phyloP scores from a whole-genome alignment of 331 rosid genomes.

The Quercus lobata region DNA sequence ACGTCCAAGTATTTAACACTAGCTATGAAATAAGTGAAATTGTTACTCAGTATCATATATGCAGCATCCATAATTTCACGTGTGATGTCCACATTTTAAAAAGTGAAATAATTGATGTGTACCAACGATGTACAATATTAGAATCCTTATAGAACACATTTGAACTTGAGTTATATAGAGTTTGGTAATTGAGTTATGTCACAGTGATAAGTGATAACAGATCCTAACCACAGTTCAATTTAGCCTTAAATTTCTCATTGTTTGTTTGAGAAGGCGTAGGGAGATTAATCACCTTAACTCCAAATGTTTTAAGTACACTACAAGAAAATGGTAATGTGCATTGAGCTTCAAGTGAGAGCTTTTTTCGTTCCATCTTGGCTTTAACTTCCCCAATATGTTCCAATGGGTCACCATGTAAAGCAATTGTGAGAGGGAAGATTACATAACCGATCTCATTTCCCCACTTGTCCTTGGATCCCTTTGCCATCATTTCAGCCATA shows the following conservation, averaged over 20 bases:
- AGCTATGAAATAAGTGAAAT: no score
- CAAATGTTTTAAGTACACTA: slow-evolving; percentile 26
- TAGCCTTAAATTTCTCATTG: not conserved
- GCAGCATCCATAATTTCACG: no score
- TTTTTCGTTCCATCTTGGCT: slow-evolving; percentile 27
- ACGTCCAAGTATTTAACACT: no score
- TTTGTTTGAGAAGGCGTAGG: not conserved
- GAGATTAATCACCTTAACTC: slow-evolving; percentile 37
- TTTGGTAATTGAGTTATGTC: no score
- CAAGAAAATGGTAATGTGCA: slow-evolving; percentile 24
- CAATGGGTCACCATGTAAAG: slow-evolving; percentile 30
- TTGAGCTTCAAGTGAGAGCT: slow-evolving; percentile 37
- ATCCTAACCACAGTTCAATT: no score
- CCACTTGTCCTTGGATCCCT: slow-evolving; percentile 55
- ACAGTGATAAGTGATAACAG: no score
- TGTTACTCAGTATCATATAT: no score
- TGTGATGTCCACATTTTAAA: no score
- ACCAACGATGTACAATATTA: no score
- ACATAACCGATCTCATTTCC: slow-evolving; percentile 55
- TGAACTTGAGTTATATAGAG: no score
- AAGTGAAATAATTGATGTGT: no score
- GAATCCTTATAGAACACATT: no score
- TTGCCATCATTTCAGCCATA: slow-evolving; percentile 58
- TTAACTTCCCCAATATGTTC: slow-evolving; percentile 31
- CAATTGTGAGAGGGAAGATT: slow-evolving; percentile 40